Base-by-base conservation (phyloP, 208 protist genomes). In the Histomonas meleagridis region DNA sequence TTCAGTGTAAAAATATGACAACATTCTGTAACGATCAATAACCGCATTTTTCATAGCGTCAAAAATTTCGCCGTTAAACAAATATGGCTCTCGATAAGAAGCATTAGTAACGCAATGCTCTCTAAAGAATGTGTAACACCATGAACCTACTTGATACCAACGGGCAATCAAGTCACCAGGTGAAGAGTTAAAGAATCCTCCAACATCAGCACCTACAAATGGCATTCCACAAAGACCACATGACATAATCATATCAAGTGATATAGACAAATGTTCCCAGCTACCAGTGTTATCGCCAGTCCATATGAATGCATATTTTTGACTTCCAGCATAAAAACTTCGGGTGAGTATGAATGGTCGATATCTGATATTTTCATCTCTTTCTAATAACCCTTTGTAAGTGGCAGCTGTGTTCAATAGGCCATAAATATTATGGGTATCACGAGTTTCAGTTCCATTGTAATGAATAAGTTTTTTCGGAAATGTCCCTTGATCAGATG, bases 381-480 rank as follows among this genome's bases (percentile, higher is more conserved):
- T 93, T 60, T 95, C 91, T 10, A 97, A 53, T 40, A 96, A 95
- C 53, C 97, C 97, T 65, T 98, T 92, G 4, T 91, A 78, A 3
- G 94, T 93, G 4, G 94, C 92, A 57, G 81, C 90, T 35, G 92
- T 53, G 49, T 93, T 95, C 92, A 96, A 96, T 91, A 97, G 95
- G 32, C 97, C 96, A 93, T 98, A 99, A 69, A 97, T 94, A 94
- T 99, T 99, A 95, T 99, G 98, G 35, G 99, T 91, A 79, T 98
- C 96, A 60, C 97, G 95, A 94, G 99, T 97, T 92, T 97, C 94
- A 55, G 14, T 18, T 1, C 94, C 92, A 90, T 96, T 95, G 26
- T 40, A 92, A 46, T 94, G 93, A 9, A 92, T 92, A 93, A 98
- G 97, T 53, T 97, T 95, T 93, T 97, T 97, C 53, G 94, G 91